These are phyloP conservation scores for Chernovozyma sophiae-reginae DNA, from an alignment of 1,139 yeast species.

Conservation along the genomic window DNA sequence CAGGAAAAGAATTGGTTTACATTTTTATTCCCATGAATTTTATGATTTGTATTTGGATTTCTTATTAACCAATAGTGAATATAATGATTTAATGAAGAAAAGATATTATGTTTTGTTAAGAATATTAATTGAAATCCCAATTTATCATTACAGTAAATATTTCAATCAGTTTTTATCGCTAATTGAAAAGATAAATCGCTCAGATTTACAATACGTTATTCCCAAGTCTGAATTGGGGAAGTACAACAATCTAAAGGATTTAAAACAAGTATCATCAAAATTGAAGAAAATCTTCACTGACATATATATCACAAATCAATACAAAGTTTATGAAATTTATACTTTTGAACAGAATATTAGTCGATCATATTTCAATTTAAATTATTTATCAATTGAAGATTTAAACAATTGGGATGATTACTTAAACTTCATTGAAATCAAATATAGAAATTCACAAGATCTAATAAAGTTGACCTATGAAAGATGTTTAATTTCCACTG, in stretches of 20 bases:
- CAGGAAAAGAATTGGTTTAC: constrained; percentile 59
- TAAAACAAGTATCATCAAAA: constrained; percentile 23
- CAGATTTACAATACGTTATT: not conserved
- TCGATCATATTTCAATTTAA: constrained; percentile 49
- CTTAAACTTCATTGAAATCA: constrained; percentile 49
- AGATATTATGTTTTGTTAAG: constrained; percentile 51
- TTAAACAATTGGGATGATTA: constrained; percentile 58
- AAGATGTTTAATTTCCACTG: constrained; percentile 52
- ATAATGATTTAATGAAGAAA: constrained; percentile 27
- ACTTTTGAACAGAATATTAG: constrained; percentile 54
- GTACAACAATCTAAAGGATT: constrained; percentile 27
- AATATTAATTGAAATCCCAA: constrained; percentile 63
- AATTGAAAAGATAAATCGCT: not conserved
- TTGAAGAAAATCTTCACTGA: constrained; percentile 48
- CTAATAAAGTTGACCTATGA: constrained; percentile 47
- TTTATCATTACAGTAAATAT: constrained; percentile 69
- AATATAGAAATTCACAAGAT: constrained; percentile 20
- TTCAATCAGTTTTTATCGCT: constrained; percentile 19
- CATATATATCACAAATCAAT: constrained; percentile 58
- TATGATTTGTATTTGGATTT: constrained; percentile 70
- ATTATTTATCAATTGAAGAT: constrained; percentile 40
- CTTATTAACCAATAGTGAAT: constrained; percentile 31
- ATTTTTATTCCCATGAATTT: constrained; percentile 69
- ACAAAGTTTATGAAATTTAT: constrained; percentile 57
- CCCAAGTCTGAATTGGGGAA: constrained; percentile 6